Conservation (phyloP, 768 basidiomycete species). For the Tephrocybe sp. region DNA sequence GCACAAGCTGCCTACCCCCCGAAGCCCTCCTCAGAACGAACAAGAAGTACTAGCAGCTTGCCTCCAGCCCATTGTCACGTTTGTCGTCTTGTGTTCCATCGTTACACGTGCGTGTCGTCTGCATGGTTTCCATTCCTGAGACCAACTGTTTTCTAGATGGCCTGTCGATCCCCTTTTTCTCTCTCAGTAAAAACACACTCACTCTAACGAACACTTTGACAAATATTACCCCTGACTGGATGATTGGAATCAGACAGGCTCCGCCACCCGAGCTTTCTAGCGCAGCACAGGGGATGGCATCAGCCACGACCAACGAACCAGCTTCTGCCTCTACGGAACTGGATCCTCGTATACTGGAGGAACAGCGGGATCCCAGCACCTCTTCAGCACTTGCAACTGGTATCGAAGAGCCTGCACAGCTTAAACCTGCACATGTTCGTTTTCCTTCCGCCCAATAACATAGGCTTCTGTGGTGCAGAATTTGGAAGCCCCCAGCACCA, state of each 20-base stretch:
- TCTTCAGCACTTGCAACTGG: too few relatives aligned
- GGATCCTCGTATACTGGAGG: too few relatives aligned
- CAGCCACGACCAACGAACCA: not conserved
- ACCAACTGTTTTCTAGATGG: slow-evolving; percentile 9
- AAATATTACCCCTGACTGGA: slow-evolving; percentile 12
- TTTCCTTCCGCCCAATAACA: slow-evolving; percentile 35
- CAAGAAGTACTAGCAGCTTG: slow-evolving; percentile 67
- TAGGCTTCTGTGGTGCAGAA: slow-evolving; percentile 9
- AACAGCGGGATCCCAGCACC: too few relatives aligned
- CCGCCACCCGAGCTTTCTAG: not conserved
- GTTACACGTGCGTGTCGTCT: slow-evolving; percentile 58
- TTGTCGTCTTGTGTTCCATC: slow-evolving; percentile 85
- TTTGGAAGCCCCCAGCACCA: not conserved
- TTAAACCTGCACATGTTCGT: slow-evolving; percentile 22
- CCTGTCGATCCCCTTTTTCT: slow-evolving; percentile 19
- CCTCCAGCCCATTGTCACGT: slow-evolving; percentile 83
- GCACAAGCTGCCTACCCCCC: slow-evolving; percentile 55
- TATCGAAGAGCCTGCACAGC: not conserved
- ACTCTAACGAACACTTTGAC: slow-evolving; percentile 14
- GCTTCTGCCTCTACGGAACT: not conserved
- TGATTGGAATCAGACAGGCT: slow-evolving; percentile 6
- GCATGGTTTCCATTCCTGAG: too few relatives aligned
- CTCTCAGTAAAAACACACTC: slow-evolving; percentile 14
- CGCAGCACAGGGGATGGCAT: not conserved
- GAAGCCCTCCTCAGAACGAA: slow-evolving; percentile 60